phyloP scores from a whole-genome alignment of 495 filamentous ascomycete species.

The Glutinoglossum americanum region DNA sequence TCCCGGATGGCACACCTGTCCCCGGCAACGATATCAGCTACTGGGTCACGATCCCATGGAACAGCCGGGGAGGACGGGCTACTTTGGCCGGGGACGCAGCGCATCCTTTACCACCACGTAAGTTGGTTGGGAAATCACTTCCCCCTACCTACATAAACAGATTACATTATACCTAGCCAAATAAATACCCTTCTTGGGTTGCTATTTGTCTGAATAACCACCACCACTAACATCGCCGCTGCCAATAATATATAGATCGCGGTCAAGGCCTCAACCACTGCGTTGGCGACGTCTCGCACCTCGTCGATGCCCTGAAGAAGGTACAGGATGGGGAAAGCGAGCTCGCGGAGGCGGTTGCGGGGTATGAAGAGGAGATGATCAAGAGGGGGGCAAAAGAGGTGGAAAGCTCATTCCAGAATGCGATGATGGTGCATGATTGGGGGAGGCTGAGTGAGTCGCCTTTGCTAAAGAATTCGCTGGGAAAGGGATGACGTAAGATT shows the following conservation, averaged over 20 bases:
- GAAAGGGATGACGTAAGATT: too few relatives aligned
- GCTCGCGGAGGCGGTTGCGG: slow-evolving; percentile 12
- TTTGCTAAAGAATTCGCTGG: too few relatives aligned
- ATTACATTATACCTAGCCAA: too few relatives aligned
- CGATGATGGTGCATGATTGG: too few relatives aligned
- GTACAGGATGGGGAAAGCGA: slow-evolving; percentile 7
- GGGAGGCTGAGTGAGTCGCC: too few relatives aligned
- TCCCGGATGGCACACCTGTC: slow-evolving; percentile 24
- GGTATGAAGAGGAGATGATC: slow-evolving; percentile 30
- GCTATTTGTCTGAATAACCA: too few relatives aligned
- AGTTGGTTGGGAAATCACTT: too few relatives aligned
- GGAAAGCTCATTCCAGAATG: too few relatives aligned
- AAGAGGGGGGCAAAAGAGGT: too few relatives aligned
- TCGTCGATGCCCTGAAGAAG: background rate
- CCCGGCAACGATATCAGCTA: slow-evolving; percentile 16
- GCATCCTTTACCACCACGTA: slow-evolving; percentile 42
- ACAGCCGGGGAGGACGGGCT: slow-evolving; percentile 25
- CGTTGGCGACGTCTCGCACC: slow-evolving; percentile 22
- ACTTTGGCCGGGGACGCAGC: slow-evolving; percentile 37
- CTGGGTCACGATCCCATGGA: slow-evolving; percentile 24
- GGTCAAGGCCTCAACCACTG: slow-evolving; percentile 32
- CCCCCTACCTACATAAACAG: background rate
- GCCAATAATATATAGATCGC: slow-evolving; percentile 19
- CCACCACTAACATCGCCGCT: background rate
- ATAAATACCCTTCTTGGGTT: too few relatives aligned